Conservation (phyloP, 345 rosid species). For the Diplotaxis tenuifolia region DNA sequence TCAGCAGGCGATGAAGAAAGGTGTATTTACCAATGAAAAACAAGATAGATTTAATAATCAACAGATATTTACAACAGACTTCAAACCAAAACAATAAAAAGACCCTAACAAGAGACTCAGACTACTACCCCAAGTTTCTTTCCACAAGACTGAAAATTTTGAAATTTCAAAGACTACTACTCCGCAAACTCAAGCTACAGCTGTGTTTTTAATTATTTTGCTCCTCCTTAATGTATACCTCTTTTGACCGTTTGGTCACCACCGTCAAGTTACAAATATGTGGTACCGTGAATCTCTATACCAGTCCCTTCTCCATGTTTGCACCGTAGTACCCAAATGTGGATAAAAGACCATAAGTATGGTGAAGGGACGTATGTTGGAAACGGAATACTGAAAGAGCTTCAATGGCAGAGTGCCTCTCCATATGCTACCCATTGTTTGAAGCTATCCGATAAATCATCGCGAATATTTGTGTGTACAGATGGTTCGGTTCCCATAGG, state of each 20-base stretch:
- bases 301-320: conserved; percentile 15
- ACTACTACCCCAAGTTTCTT: conserved; percentile 15
- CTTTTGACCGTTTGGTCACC: conserved; percentile 12
- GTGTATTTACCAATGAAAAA: background rate
- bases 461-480: conserved; percentile 39
- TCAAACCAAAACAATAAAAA: conserved; percentile 5
- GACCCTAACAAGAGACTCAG: conserved; percentile 9
- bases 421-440: conserved; percentile 73
- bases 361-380: background rate
- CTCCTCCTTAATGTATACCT: conserved; percentile 21
- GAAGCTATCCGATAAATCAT: conserved; percentile 70
- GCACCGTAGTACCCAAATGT: conserved; percentile 10
- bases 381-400: background rate
- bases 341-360: background rate
- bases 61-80: conserved; percentile 29
- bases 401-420: conserved; percentile 59
- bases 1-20: background rate
- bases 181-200: conserved; percentile 27
- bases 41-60: background rate
- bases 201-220: background rate
- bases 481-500: conserved; percentile 37
- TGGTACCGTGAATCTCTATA: conserved; percentile 2
- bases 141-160: conserved; percentile 15
- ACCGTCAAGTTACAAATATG: background rate
- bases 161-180: too few species aligned